Percentiles rank a stretch among this genome's conserved stretches.
Conservation (phyloP, 2,329 filamentous ascomycete genomes). For the Colletotrichum trifolii region DNA sequence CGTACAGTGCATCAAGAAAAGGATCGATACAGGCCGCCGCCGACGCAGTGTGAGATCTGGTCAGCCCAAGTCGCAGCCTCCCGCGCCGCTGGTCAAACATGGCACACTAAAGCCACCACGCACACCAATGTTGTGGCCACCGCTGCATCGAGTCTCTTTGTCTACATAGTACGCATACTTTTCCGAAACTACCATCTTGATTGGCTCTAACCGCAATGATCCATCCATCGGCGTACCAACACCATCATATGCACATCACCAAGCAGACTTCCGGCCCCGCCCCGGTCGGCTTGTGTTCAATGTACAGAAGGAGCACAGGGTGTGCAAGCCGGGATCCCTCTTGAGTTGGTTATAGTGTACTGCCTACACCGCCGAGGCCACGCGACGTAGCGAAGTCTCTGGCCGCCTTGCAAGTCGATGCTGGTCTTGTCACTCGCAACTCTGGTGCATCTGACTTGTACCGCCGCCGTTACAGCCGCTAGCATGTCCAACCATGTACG, state of each 20-base stretch:
- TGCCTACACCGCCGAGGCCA: neutral
- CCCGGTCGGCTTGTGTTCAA: constrained; percentile 1
- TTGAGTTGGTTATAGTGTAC: neutral
- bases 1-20: constrained; percentile 21
- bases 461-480: constrained; percentile 15
- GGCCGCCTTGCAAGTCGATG: neutral
- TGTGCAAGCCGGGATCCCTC: constrained; percentile 1
- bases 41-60: constrained; percentile 23
- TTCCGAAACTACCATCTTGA: constrained; percentile 2
- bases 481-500: constrained; percentile 11
- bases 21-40: constrained; percentile 27
- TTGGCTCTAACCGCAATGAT: constrained; percentile 1
- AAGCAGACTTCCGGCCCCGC: constrained; percentile 13
- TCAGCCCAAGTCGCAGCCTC: constrained; percentile 27
- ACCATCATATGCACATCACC: constrained; percentile 16
- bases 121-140: neutral
- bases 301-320: too few relatives aligned
- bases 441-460: constrained; percentile 8
- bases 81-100: constrained; percentile 12
- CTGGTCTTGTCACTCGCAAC: constrained; percentile 10
- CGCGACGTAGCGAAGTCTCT: constrained; percentile 16
- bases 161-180: neutral
- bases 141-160: neutral
- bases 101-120: neutral
- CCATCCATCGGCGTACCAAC: neutral